These are phyloP conservation scores for Fusarium illudens DNA, from an alignment of 2,329 filamentous ascomycete genomes.

Conservation along the genomic window DNA sequence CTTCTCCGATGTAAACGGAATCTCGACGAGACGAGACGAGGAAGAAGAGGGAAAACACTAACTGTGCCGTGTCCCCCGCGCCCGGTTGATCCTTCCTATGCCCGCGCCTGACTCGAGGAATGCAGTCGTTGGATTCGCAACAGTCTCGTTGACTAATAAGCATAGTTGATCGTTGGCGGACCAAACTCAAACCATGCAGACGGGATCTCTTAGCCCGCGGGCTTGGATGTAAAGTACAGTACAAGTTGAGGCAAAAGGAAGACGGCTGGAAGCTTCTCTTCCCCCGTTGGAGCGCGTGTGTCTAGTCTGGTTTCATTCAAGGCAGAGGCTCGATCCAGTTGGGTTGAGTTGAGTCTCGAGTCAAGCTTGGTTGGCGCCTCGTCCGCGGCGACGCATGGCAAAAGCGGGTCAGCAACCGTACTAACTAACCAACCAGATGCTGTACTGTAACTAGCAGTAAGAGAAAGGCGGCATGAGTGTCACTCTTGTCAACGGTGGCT, in stretches of 20 bases:
- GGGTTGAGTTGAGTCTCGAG: not conserved
- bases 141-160: not conserved
- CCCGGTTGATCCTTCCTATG: not conserved
- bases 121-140: conserved; percentile 3
- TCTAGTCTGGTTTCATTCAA: not conserved
- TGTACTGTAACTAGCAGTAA: not conserved
- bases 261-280: not conserved
- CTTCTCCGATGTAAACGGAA: not conserved
- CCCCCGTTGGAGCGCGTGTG: not conserved
- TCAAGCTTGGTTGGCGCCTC: not conserved
- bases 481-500: not conserved
- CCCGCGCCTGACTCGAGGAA: conserved; percentile 29
- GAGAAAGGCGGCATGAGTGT: not conserved
- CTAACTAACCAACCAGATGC: not conserved
- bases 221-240: conserved; percentile 4
- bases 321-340: not conserved
- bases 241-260: not conserved
- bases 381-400: not conserved
- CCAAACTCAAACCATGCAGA: conserved; percentile 7
- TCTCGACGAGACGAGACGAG: not conserved
- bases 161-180: not conserved
- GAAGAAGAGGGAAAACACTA: conserved; percentile 1
- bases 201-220: not conserved
- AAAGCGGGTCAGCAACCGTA: not conserved
- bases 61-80: not conserved